Evolutionary conservation across 345 rosid genomes (phyloP), one percentile per base, ranked within the genome.

Genomic region (Hibiscus tridactylites): DNA sequence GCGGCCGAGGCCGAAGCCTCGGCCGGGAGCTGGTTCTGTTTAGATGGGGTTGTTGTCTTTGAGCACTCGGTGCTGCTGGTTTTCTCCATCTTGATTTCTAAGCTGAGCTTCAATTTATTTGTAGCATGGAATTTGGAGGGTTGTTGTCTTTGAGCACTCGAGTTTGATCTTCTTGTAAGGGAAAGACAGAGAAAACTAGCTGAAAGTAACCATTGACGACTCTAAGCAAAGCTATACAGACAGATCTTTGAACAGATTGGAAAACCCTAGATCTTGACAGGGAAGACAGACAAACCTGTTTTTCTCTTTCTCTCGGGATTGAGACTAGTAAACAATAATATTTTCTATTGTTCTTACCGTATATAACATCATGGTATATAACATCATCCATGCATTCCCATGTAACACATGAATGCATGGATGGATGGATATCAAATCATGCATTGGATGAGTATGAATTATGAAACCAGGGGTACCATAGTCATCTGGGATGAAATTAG

Each of bases 251-350:
- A 52, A 74, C 65, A 59, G 78, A 77, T 65, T 68, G 74, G 71
- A 72, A 76, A 82, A 82, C 83, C 87, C 88, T 82, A 82, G 83
- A 82, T 80, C 85, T 82, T 73, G 75, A 77, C 81, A 77, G 65
- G 60, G 80, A 76, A 74, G 85, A 61, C 59, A 33, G 66, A 79
- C 31, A 73, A 68, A 60, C 58, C 76, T 67, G 56, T 58, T 10
- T 29, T 21, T 29, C 70, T 35, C 68, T 64, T 29, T 63, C 68
- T 75, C 75, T 79, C 37, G 26, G 73, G 73, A 68, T 81, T 57
- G 76, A 80, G 78, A 72, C 76, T 17, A 73, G 80, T 79, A 78
- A 82, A 81, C 77, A 74, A 79, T 82, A 68, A 28, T 72, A 56
- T 75, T 77, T 76, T 69, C 83, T 78, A 73, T 73, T 42, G 64